Evolutionary conservation across 2,329 filamentous ascomycete genomes (phyloP).

Genomic region (Pseudocercospora crystallina): DNA sequence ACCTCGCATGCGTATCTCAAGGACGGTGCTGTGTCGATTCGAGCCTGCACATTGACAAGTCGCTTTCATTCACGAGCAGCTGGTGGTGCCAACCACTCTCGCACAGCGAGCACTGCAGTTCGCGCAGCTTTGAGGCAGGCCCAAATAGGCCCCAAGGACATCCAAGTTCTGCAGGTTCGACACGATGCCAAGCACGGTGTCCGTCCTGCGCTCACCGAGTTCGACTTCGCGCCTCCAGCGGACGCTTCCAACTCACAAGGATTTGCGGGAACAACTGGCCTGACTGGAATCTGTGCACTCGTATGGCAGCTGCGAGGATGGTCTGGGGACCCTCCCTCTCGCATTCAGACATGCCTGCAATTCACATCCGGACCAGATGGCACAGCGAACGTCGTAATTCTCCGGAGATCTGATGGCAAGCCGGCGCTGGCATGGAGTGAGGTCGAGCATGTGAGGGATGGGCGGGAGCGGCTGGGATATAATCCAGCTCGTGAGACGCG

Average conservation of each 20-base stretch:
- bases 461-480: constrained; percentile 29
- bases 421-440: constrained; percentile 22
- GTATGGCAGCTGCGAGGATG: constrained; percentile 31
- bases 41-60: constrained; percentile 14
- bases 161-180: constrained; percentile 21
- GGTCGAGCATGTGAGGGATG: constrained; percentile 27
- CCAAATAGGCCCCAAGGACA: constrained; percentile 15
- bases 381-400: constrained; percentile 16
- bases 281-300: neutral
- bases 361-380: constrained; percentile 14
- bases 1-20: constrained; percentile 29
- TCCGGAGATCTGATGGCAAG: constrained; percentile 26
- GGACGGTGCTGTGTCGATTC: constrained; percentile 24
- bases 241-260: constrained; percentile 17
- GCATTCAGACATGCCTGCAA: constrained; percentile 22
- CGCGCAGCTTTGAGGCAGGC: constrained; percentile 19
- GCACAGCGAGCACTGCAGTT: constrained; percentile 15
- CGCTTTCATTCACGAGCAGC: constrained; percentile 13
- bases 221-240: constrained; percentile 9
- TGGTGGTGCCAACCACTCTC: constrained; percentile 7
- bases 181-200: neutral
- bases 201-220: constrained; percentile 9
- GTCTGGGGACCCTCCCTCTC: constrained; percentile 15
- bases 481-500: constrained; percentile 24
- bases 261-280: constrained; percentile 8